Base-by-base conservation (phyloP, 345 rosid genomes). In the Euphorbia peplus region DNA sequence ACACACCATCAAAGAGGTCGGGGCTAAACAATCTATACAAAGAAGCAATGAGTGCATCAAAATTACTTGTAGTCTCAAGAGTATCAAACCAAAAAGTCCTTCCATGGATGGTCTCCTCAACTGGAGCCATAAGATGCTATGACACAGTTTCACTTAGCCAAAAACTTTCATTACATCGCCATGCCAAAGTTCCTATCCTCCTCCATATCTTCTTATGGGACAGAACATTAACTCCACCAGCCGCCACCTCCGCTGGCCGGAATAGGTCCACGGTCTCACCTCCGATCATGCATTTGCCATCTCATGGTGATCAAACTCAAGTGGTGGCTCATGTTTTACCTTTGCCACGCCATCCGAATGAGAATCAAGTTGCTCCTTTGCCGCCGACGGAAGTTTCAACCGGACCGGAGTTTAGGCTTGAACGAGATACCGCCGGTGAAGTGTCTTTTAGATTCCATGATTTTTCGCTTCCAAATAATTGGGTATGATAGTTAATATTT, bases 131-230 rank as follows among this genome's bases (percentile, higher is more conserved):
- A 21, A 75, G 93, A 48, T 95, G 96, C 76, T 87, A 73, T 6
- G 97, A 95, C 77, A 87, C 97, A 0, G 88, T 90, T 55, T 95
- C 99, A 0, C 78, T 95, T 4, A 91, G 97, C 85, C 99, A 87
- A 68, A 95, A 95, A 79, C 91, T 95, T 13, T 95, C 99, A 5
- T 71, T 90, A 13, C 99, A 90, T 74, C 86, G 96, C 56, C 99
- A 91, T 56, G 95, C 96, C 29, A 90, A 87, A 54, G 87, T 81
- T 24, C 82, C 87, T 25, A 90, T 95, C 55, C 74, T 83, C 37
- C 67, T 95, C 22, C 96, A 91, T 4, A 82, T 90, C 7, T 77
- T 95, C 73, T 80, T 84, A 1, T 95, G 96, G 93, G 92, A 91
- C 72, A 69, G 47, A 28, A 21, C 80, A 3, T 18, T 75, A 19